phyloP scores from a whole-genome alignment of 2,329 filamentous ascomycete genomes.

The Cercospora berteroae region DNA sequence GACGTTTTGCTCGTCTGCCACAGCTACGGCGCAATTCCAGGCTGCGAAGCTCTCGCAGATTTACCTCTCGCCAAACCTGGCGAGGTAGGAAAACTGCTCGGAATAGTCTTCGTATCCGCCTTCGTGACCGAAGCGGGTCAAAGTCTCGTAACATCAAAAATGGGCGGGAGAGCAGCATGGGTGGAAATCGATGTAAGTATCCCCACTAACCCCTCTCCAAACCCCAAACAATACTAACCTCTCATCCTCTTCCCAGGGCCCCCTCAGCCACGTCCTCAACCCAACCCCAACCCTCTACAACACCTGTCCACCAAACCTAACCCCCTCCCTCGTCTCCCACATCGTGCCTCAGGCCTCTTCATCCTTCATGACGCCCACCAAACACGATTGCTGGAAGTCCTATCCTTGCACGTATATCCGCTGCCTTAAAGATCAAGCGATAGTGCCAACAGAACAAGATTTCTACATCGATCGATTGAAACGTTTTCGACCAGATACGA shows the following conservation, averaged over 20 bases:
- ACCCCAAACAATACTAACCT: background rate
- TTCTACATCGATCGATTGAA: slow-evolving; percentile 16
- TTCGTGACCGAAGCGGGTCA: slow-evolving; percentile 24
- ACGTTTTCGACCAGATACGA: background rate
- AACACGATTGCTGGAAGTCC: slow-evolving; percentile 16
- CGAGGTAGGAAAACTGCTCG: slow-evolving; percentile 13
- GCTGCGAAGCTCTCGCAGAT: slow-evolving; percentile 23
- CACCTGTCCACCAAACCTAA: background rate
- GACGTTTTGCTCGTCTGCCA: slow-evolving; percentile 26
- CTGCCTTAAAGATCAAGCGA: slow-evolving; percentile 20
- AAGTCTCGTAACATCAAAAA: slow-evolving; percentile 17
- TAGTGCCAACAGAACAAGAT: slow-evolving; percentile 19
- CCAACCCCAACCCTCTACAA: slow-evolving; percentile 19
- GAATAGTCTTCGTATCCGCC: slow-evolving; percentile 26
- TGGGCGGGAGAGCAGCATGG: slow-evolving; percentile 21
- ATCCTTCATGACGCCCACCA: slow-evolving; percentile 14
- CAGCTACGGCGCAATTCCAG: slow-evolving; percentile 23
- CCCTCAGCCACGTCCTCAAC: slow-evolving; percentile 12
- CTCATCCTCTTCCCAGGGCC: slow-evolving; percentile 7
- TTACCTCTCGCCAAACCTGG: slow-evolving; percentile 8
- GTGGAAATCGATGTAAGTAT: slow-evolving; percentile 11
- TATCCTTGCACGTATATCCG: slow-evolving; percentile 16
- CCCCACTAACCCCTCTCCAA: background rate
- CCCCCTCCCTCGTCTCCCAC: background rate
- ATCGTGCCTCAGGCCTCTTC: slow-evolving; percentile 18